These are phyloP conservation scores for Tillandsia fasciculata DNA, from an alignment of 176 grass and related monocot species.

Conservation along the genomic window DNA sequence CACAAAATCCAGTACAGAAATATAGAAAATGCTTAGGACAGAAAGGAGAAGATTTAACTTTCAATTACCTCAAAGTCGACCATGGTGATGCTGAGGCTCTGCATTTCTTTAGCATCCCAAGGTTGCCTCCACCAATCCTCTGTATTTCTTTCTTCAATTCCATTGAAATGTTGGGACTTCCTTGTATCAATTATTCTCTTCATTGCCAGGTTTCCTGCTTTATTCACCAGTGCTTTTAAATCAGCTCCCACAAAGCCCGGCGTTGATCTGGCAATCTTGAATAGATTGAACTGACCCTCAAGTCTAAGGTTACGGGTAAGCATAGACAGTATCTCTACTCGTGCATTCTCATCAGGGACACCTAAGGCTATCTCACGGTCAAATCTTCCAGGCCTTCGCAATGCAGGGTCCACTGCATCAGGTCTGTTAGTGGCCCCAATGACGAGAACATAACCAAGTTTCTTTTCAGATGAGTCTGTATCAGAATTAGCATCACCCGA, in stretches of 20 bases:
- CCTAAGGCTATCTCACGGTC: slow-evolving; percentile 79
- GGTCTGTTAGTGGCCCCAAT: slow-evolving; percentile 97
- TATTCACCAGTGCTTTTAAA: slow-evolving; percentile 70
- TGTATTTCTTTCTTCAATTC: slow-evolving; percentile 13
- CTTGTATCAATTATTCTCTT: slow-evolving; percentile 74
- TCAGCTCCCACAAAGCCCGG: slow-evolving; percentile 96
- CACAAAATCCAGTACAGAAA: not conserved
- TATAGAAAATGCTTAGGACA: not conserved
- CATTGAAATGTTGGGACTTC: slow-evolving; percentile 23
- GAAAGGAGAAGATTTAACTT: not conserved
- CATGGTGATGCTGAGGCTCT: slow-evolving; percentile 69
- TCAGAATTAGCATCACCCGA: slow-evolving; percentile 10
- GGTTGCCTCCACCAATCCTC: slow-evolving; percentile 88
- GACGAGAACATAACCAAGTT: slow-evolving; percentile 82
- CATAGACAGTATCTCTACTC: slow-evolving; percentile 64
- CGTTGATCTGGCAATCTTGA: slow-evolving; percentile 81
- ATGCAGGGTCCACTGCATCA: slow-evolving; percentile 86
- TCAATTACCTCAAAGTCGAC: slow-evolving; percentile 64
- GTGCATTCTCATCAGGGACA: slow-evolving; percentile 80
- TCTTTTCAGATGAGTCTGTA: slow-evolving; percentile 54
- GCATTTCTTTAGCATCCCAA: slow-evolving; percentile 55
- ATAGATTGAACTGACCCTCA: slow-evolving; percentile 68
- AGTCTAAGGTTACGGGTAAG: slow-evolving; percentile 60
- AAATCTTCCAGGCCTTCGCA: slow-evolving; percentile 84
- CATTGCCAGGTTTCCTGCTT: slow-evolving; percentile 96